Evolutionary conservation across 257 asterid genomes (phyloP).

Genomic region (Fraxinus excelsior): DNA sequence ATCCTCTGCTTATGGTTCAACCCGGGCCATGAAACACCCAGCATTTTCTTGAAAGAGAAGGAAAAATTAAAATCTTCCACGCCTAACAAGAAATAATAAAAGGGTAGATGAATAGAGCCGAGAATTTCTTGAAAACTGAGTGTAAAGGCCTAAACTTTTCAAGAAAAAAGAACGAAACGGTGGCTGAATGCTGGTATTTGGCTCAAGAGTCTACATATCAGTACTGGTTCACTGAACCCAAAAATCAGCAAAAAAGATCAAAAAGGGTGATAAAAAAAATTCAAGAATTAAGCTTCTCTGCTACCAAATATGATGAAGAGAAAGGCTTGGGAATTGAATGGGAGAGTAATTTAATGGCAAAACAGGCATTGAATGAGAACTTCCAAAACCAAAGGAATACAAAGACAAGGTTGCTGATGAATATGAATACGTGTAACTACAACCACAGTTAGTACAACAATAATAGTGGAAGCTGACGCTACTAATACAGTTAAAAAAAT

Average conservation of each 20-base stretch:
- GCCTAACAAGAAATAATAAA: neutral
- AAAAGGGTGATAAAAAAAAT: slow-evolving; percentile 12
- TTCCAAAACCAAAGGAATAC: slow-evolving; percentile 46
- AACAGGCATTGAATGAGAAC: slow-evolving; percentile 34
- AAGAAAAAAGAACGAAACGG: slow-evolving; percentile 42
- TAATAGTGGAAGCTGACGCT: slow-evolving; percentile 55
- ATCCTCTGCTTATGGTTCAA: slow-evolving; percentile 38
- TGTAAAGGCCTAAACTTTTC: slow-evolving; percentile 20
- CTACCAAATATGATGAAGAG: slow-evolving; percentile 33
- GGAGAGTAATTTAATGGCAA: slow-evolving; percentile 27
- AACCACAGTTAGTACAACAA: neutral
- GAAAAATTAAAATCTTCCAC: slow-evolving; percentile 11
- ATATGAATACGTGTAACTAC: slow-evolving; percentile 29
- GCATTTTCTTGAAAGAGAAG: slow-evolving; percentile 36
- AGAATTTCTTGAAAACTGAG: slow-evolving; percentile 31
- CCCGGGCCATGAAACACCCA: slow-evolving; percentile 49
- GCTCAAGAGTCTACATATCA: no score
- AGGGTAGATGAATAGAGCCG: slow-evolving; percentile 21
- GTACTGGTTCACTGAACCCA: slow-evolving; percentile 18
- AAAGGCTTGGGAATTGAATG: slow-evolving; percentile 34
- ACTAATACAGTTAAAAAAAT: slow-evolving; percentile 24
- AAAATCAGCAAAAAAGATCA: slow-evolving; percentile 31
- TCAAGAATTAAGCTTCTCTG: slow-evolving; percentile 39
- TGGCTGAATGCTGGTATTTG: slow-evolving; percentile 33
- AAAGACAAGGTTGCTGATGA: slow-evolving; percentile 46